Conservation (phyloP, 768 basidiomycete species). For the Amanita exitialis region DNA sequence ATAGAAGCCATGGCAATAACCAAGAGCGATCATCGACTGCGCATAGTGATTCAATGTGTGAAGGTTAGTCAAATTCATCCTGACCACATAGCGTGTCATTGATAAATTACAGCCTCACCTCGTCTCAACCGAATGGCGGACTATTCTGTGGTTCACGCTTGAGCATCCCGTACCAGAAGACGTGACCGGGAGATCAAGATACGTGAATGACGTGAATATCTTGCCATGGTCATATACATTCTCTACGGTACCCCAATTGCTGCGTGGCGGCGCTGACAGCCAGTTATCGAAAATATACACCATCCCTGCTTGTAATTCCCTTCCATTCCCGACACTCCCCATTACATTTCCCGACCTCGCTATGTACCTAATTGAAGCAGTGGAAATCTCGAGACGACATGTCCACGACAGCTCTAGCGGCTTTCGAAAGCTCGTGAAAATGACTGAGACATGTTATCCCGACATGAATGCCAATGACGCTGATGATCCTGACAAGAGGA, state of each 20-base stretch:
- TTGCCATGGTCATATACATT: slow-evolving; percentile 69
- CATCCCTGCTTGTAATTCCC: slow-evolving; percentile 47
- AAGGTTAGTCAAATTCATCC: slow-evolving; percentile 35
- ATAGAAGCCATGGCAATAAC: slow-evolving; percentile 52
- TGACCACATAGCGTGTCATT: not conserved
- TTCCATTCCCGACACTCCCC: slow-evolving; percentile 63
- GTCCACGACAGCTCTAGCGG: slow-evolving; percentile 50
- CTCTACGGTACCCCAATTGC: slow-evolving; percentile 45
- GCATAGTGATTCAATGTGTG: slow-evolving; percentile 72
- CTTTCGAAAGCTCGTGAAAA: slow-evolving; percentile 57
- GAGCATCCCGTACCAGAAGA: slow-evolving; percentile 52
- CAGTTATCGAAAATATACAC: slow-evolving; percentile 60
- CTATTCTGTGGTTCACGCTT: slow-evolving; percentile 68
- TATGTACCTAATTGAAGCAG: slow-evolving; percentile 60
- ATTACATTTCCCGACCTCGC: slow-evolving; percentile 71
- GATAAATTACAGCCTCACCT: slow-evolving; percentile 43
- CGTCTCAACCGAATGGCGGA: slow-evolving; percentile 54
- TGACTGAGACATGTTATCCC: slow-evolving; percentile 60
- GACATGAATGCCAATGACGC: slow-evolving; percentile 24
- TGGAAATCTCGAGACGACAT: slow-evolving; percentile 59
- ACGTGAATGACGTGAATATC: slow-evolving; percentile 49
- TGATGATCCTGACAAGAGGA: slow-evolving; percentile 21
- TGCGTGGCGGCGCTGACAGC: slow-evolving; percentile 57
- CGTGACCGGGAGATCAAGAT: slow-evolving; percentile 33
- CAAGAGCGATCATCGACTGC: slow-evolving; percentile 48